A percentile compares a stretch with the other conserved stretches of the same genome.
Evolutionary conservation across 2,329 filamentous ascomycete genomes (phyloP).

Genomic region (Colletotrichum eleusines): DNA sequence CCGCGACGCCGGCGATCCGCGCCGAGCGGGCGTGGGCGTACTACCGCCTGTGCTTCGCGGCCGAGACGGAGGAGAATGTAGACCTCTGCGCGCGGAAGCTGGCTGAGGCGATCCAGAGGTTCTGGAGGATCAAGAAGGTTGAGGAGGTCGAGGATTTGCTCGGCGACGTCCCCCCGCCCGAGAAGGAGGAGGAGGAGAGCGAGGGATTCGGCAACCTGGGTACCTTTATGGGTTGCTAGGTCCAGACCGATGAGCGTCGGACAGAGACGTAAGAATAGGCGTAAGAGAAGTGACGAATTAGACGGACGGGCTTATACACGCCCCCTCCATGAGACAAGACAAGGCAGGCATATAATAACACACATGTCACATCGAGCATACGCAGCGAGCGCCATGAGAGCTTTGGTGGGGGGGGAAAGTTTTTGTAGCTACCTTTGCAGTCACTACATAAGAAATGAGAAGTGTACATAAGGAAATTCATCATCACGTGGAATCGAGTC

Average conservation of each 20-base stretch:
- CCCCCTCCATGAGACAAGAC: no score
- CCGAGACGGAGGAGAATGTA: slow-evolving; percentile 79
- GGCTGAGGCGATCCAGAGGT: slow-evolving; percentile 75
- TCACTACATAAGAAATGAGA: slow-evolving; percentile 23
- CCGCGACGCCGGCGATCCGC: slow-evolving; percentile 71
- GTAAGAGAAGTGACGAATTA: background rate
- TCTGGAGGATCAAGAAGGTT: slow-evolving; percentile 80
- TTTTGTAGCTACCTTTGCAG: slow-evolving; percentile 39
- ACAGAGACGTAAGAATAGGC: no score
- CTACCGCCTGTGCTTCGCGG: slow-evolving; percentile 86
- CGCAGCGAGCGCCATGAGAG: background rate
- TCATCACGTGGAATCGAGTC: slow-evolving; percentile 38
- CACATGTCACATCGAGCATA: background rate
- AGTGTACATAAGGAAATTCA: slow-evolving; percentile 28
- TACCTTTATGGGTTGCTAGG: slow-evolving; percentile 42
- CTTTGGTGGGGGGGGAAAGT: background rate
- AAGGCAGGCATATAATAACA: background rate
- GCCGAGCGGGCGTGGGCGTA: slow-evolving; percentile 75
- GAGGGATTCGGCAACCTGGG: slow-evolving; percentile 49
- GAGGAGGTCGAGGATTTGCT: slow-evolving; percentile 74
- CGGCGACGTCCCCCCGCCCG: slow-evolving; percentile 48
- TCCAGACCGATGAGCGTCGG: background rate
- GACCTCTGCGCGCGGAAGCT: slow-evolving; percentile 72
- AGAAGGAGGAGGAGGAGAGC: slow-evolving; percentile 41
- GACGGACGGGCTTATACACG: background rate